A percentile compares a stretch with the other conserved stretches of the same genome.
Conservation (phyloP, 1,284 basidiomycete genomes). For the Cystobasidium slooffiae region DNA sequence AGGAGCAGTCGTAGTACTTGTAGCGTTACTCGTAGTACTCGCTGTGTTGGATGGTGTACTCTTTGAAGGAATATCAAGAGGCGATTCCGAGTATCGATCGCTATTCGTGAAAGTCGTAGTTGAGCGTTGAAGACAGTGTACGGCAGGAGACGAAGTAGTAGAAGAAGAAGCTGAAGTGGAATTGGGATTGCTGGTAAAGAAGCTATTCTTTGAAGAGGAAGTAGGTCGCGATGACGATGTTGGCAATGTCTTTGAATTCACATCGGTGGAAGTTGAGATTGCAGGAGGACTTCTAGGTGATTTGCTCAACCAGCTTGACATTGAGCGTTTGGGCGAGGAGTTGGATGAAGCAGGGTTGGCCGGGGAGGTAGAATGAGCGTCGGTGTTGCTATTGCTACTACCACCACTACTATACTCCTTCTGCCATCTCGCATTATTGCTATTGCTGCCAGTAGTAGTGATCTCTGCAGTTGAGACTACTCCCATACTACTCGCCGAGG, state of each 20-base stretch:
- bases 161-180: too few relatives aligned
- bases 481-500: slow-evolving; percentile 5
- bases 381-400: neutral
- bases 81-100: too few relatives aligned
- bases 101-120: too few relatives aligned
- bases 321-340: neutral
- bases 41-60: too few relatives aligned
- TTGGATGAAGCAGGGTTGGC: neutral
- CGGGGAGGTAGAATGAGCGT: neutral
- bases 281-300: slow-evolving; percentile 9
- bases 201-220: too few relatives aligned
- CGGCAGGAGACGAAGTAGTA: too few relatives aligned
- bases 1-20: too few relatives aligned
- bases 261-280: neutral
- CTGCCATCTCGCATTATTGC: neutral
- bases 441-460: neutral
- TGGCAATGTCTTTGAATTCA: neutral
- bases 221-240: neutral
- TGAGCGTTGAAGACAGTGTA: too few relatives aligned
- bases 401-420: slow-evolving; percentile 1
- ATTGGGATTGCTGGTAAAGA: too few relatives aligned
- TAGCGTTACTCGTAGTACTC: too few relatives aligned
- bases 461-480: neutral
- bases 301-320: slow-evolving; percentile 6
- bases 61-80: too few relatives aligned